These are phyloP conservation scores for Clitopilus passeckerianus DNA, from an alignment of 768 basidiomycete species.

Conservation along the genomic window DNA sequence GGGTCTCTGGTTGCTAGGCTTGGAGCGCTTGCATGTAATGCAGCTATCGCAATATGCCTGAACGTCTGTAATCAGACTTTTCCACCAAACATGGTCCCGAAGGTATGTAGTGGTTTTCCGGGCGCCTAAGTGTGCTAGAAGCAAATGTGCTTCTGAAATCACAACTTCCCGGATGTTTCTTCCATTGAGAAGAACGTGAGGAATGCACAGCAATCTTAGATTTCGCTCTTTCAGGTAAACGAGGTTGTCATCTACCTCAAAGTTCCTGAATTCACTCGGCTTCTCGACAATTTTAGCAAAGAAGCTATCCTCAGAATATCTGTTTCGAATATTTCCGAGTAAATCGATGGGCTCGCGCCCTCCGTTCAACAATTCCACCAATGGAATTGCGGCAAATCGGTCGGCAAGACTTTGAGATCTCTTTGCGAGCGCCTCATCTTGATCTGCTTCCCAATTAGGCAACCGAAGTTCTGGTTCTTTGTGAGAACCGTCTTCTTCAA, in stretches of 20 bases:
- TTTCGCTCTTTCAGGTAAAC: slow-evolving; percentile 13
- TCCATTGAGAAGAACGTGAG: slow-evolving; percentile 4
- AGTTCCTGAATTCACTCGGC: slow-evolving; percentile 13
- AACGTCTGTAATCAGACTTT: slow-evolving; percentile 18
- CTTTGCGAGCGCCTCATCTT: not conserved
- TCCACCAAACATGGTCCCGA: slow-evolving; percentile 14
- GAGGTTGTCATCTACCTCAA: slow-evolving; percentile 8
- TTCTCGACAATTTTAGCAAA: slow-evolving; percentile 12
- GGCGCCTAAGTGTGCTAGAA: slow-evolving; percentile 22
- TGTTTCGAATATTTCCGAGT: too few species aligned
- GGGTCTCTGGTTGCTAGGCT: slow-evolving; percentile 10
- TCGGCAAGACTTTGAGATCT: not conserved
- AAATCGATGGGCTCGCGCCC: too few species aligned
- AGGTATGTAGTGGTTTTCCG: slow-evolving; percentile 25
- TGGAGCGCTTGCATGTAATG: slow-evolving; percentile 8
- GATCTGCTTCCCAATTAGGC: too few species aligned
- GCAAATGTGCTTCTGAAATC: slow-evolving; percentile 17
- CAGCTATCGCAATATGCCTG: slow-evolving; percentile 21
- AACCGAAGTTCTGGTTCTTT: too few species aligned
- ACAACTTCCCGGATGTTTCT: slow-evolving; percentile 18
- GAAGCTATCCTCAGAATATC: slow-evolving; percentile 12
- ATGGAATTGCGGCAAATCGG: too few species aligned
- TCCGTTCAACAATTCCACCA: too few species aligned
- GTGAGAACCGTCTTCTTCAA: too few species aligned
- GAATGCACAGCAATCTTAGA: too few species aligned